Percentiles rank a stretch among this genome's conserved stretches.
Evolutionary conservation across 1,284 basidiomycete genomes (phyloP).

Genomic region (Malassezia furfur): DNA sequence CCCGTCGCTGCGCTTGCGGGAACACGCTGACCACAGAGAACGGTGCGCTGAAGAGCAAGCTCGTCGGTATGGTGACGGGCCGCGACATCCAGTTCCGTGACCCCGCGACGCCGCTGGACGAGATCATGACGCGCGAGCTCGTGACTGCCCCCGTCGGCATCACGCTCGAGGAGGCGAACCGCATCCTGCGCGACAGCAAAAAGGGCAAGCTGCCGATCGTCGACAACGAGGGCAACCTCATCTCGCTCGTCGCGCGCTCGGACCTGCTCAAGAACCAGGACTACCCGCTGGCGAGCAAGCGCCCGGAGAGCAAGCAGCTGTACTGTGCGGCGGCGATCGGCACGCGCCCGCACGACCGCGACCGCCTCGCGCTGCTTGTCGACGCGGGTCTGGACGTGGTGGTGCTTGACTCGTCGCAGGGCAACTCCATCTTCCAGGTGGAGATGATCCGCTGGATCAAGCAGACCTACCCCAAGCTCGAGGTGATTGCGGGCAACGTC

Average conservation of each 20-base stretch:
- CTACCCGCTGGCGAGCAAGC: conserved; percentile 88
- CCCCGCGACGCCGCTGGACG: conserved; percentile 59
- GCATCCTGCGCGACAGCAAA: conserved; percentile 87
- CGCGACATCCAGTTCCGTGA: conserved; percentile 92
- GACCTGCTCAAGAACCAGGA: conserved; percentile 97
- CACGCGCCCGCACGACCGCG: conserved; percentile 78
- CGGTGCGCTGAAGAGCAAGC: conserved; percentile 74
- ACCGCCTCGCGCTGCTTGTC: conserved; percentile 73
- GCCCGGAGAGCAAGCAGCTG: conserved; percentile 83
- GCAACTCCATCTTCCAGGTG: conserved; percentile 85
- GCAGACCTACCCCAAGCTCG: conserved; percentile 58
- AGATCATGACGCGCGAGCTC: conserved; percentile 68
- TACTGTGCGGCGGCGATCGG: conserved; percentile 96
- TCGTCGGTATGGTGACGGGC: conserved; percentile 90
- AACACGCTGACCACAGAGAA: conserved; percentile 57
- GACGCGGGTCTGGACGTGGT: conserved; percentile 94
- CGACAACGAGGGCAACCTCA: conserved; percentile 35
- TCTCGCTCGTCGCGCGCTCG: conserved; percentile 57
- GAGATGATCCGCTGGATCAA: conserved; percentile 97
- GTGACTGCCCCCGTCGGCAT: conserved; percentile 42
- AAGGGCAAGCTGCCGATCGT: conserved; percentile 77
- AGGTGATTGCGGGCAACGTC: conserved; percentile 94
- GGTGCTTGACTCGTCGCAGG: conserved; percentile 89
- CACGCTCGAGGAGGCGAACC: conserved; percentile 83
- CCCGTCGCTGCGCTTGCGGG: conserved; percentile 15